Evolutionary conservation across 2,329 filamentous ascomycete species (phyloP), one percentile per base, ranked within the genome.

Genomic region (Neonectria punicea): DNA sequence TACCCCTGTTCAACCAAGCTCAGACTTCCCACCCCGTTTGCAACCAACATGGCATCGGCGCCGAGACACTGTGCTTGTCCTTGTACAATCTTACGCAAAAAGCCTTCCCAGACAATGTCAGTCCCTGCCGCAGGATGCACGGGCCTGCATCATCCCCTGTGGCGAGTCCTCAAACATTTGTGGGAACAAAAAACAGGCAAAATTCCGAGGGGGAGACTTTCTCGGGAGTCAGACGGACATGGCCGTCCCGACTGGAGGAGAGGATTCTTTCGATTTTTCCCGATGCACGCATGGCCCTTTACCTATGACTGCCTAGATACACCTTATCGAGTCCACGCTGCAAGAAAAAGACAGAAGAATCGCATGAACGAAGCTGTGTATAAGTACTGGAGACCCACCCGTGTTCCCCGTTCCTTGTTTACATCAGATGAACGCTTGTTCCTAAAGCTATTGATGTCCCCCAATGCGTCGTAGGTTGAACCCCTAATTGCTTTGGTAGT

Each of bases 41-140:
- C 51, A 32, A 66, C 54, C 64, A 59, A 58, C 56, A 53, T 58
- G 62, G 59, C 53, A 44, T 54, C 65, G 67, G 67, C 54, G 68
- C 54, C 58, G 62, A 67, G 41, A 44, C 14, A 54, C 61, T 61
- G 63, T 69, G 72, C 67, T 69, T 65, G 70, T 65, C 67, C 71
- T 71, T 76, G 76, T 75, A 73, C 70, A 67, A 76, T 75, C 72
- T 72, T 70, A 68, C 67, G 66, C 60, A 63, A 66, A 66, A 67
- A 71, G 61, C 62, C 62, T 43, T 43, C 55, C 59, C 63, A 72
- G 63, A 46, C 54, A 47, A 72, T 58, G 57, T 36, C 66, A 61
- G 64, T 64, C 43, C 59, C 43, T 65, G 65, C 62, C 61, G 63
- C 69, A 67, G 63, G 71, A 63, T 73, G 67, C 67, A 73, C 66